Percentiles rank a stretch among this genome's conserved stretches.
These are phyloP conservation scores for Puccinia brachypodii DNA, from an alignment of 1,284 basidiomycete genomes.

Conservation along the genomic window DNA sequence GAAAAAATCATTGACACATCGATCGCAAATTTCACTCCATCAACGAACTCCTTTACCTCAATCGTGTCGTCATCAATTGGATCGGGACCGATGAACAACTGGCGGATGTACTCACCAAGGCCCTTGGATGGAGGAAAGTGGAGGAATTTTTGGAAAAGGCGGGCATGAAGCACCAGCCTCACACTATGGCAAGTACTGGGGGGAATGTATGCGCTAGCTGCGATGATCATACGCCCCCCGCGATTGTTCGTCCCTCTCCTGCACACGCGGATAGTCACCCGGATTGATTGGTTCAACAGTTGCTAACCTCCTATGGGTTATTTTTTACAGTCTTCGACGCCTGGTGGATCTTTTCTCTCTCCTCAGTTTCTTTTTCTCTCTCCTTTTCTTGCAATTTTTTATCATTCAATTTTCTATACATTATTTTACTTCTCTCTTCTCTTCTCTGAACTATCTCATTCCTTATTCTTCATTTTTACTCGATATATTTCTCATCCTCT, in stretches of 20 bases:
- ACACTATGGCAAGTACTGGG: conserved; percentile 1
- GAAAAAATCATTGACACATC: neutral
- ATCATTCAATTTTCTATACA: too few species aligned
- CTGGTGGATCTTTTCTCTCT: too few species aligned
- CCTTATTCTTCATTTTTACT: too few species aligned
- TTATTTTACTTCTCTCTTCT: too few species aligned
- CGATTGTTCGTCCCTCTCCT: conserved; percentile 9
- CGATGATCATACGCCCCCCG: too few species aligned
- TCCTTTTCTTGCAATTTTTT: too few species aligned
- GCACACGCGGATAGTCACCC: neutral
- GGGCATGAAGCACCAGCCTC: neutral
- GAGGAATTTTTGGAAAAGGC: neutral
- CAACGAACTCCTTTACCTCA: neutral
- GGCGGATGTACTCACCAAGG: neutral
- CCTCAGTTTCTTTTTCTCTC: too few species aligned
- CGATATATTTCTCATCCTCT: too few species aligned
- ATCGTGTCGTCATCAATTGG: neutral
- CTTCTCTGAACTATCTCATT: too few species aligned
- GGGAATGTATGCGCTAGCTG: neutral
- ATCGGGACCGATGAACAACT: neutral
- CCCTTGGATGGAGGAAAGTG: neutral
- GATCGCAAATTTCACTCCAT: neutral
- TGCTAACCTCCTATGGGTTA: neutral
- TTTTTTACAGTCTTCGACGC: too few species aligned
- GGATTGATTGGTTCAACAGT: neutral